phyloP scores from a whole-genome alignment of 1,284 basidiomycete genomes.

The Sanghuangporus baumii region DNA sequence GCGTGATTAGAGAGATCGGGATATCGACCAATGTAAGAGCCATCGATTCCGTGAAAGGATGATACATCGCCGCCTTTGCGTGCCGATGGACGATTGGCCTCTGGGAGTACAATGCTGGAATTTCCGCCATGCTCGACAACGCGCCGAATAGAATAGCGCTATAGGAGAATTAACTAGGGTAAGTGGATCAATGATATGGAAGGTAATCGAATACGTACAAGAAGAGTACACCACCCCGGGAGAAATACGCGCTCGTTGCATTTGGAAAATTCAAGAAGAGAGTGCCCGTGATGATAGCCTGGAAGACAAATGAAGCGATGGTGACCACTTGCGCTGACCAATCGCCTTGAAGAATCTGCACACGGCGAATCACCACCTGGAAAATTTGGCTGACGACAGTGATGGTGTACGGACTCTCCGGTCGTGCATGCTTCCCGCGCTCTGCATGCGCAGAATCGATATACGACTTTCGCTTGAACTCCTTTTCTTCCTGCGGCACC shows the following conservation, averaged over 20 bases:
- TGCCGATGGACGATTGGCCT: slow-evolving; percentile 68
- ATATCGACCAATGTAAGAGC: slow-evolving; percentile 69
- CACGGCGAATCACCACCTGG: slow-evolving; percentile 29
- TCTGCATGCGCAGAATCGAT: slow-evolving; percentile 36
- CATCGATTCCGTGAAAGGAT: slow-evolving; percentile 60
- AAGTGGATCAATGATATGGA: neutral
- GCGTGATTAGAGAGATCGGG: slow-evolving; percentile 53
- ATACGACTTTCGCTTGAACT: slow-evolving; percentile 84
- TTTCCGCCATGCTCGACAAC: slow-evolving; percentile 62
- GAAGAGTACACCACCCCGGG: slow-evolving; percentile 73
- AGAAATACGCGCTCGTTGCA: slow-evolving; percentile 66
- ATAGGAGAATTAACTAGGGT: neutral
- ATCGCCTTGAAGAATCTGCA: slow-evolving; percentile 34
- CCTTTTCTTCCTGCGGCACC: slow-evolving; percentile 32
- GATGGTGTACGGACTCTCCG: slow-evolving; percentile 22
- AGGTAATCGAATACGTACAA: slow-evolving; percentile 39
- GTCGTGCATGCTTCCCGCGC: slow-evolving; percentile 15
- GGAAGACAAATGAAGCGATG: slow-evolving; percentile 43
- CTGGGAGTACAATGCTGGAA: slow-evolving; percentile 65
- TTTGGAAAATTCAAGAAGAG: slow-evolving; percentile 64
- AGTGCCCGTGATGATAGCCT: slow-evolving; percentile 72
- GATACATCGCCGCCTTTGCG: slow-evolving; percentile 54
- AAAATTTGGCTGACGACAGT: slow-evolving; percentile 27
- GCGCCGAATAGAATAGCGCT: slow-evolving; percentile 51
- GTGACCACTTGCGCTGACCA: slow-evolving; percentile 34